Evolutionary conservation across 805 yeast genomes (phyloP), one percentile per base, ranked within the genome.

Genomic region (Candida schatavii): DNA sequence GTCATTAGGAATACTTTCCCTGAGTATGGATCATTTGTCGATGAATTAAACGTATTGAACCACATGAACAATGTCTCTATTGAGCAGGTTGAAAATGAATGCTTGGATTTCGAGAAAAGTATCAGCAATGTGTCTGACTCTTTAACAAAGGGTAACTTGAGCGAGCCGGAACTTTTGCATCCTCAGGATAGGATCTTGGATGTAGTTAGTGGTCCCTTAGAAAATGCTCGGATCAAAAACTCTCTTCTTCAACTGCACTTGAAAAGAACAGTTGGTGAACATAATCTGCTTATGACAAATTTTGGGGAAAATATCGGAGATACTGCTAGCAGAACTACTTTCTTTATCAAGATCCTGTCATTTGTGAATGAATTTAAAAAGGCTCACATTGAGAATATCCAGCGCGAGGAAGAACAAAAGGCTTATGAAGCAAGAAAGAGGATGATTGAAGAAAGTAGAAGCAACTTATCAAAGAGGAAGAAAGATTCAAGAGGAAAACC

Each of bases 231-330:
- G 42, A 74, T 77, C 37, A 88, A 87, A 61, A 79, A 81, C 39
- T 78, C 78, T 15, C 65, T 83, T 30, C 63, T 93, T 33, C 75
- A 75, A 35, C 79, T 80, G 41, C 90, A 85, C 49, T 69, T 83
- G 22, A 74, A 72, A 42, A 64, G 79, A 19, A 80, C 91, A 0
- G 63, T 82, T 42, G 68, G 75, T 34, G 88, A 84, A 45, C 86
- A 85, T 56, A 78, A 79, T 40, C 71, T 75, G 26, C 68, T 89
- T 47, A 84, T 93, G 95, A 74, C 74, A 47, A 81, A 77, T 51
- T 93, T 87, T 57, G 98, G 97, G n/a, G 99, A 93, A 62, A 95
- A 88, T 58, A 74, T 85, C 1, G 64, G 60, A 6, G 97, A 91
- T 59, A 68, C 76, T 29, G 70, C 72, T 49, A 77, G 90, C 14